phyloP scores from a whole-genome alignment of 1,284 basidiomycete genomes.

The Malassezia restricta region DNA sequence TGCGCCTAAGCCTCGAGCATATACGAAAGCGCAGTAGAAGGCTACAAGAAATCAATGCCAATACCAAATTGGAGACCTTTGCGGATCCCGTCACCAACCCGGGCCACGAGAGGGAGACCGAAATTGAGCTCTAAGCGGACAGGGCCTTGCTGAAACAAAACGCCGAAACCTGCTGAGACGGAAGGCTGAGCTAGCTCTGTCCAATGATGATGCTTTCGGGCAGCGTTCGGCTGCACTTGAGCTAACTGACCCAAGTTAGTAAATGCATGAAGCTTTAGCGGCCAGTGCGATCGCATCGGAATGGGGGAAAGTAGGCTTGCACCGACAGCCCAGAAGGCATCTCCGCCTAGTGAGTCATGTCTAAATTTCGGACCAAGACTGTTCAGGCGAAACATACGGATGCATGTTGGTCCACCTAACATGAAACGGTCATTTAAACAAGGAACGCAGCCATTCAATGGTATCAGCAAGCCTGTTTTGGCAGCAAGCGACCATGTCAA shows the following conservation, averaged over 20 bases:
- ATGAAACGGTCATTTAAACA: constrained; percentile 78
- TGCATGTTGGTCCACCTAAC: constrained; percentile 78
- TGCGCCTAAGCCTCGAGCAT: background rate
- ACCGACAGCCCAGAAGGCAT: constrained; percentile 73
- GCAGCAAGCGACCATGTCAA: constrained; percentile 13
- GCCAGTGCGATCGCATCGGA: constrained; percentile 70
- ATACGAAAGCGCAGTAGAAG: background rate
- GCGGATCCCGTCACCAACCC: constrained; percentile 62
- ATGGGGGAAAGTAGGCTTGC: constrained; percentile 67
- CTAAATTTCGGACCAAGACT: constrained; percentile 72
- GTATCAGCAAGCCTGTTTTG: constrained; percentile 22
- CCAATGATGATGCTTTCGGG: constrained; percentile 1
- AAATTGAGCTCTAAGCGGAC: constrained; percentile 81
- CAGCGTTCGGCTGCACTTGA: constrained; percentile 49
- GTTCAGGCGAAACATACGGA: constrained; percentile 74
- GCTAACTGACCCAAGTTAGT: constrained; percentile 76
- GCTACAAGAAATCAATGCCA: constrained; percentile 53
- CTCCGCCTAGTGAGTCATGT: constrained; percentile 74
- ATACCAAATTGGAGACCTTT: constrained; percentile 83
- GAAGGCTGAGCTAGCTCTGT: constrained; percentile 46
- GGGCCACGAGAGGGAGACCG: constrained; percentile 70
- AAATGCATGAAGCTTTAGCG: constrained; percentile 72
- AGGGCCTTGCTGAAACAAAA: constrained; percentile 79
- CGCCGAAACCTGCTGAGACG: constrained; percentile 70
- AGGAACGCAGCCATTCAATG: constrained; percentile 38